Evolutionary conservation across 1,139 yeast genomes (phyloP).

Genomic region (Yamadazyma buinensis): DNA sequence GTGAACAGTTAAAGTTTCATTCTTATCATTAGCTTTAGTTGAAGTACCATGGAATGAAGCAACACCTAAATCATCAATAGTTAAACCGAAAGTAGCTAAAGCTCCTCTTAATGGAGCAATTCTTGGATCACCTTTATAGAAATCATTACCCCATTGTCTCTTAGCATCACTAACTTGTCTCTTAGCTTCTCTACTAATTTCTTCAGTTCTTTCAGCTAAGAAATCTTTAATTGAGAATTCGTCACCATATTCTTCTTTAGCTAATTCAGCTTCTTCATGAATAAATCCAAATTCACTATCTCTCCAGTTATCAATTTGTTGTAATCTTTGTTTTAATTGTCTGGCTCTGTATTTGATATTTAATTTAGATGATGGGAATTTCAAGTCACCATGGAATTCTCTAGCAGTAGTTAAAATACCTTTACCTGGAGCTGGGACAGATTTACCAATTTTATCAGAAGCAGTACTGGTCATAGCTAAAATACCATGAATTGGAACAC

Average conservation of each 20-base stretch:
- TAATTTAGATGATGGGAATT: slow-evolving; percentile 76
- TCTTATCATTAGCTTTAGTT: slow-evolving; percentile 96
- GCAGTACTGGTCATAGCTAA: slow-evolving; percentile 95
- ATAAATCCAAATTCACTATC: slow-evolving; percentile 68
- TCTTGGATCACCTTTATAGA: slow-evolving; percentile 86
- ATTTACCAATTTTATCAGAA: slow-evolving; percentile 96
- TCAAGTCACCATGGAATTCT: slow-evolving; percentile 81
- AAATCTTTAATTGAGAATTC: slow-evolving; percentile 51
- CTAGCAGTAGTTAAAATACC: slow-evolving; percentile 98
- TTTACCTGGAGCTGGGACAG: slow-evolving; percentile 99
- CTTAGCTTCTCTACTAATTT: slow-evolving; percentile 78
- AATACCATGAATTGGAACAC: slow-evolving; percentile 97
- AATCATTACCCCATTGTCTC: slow-evolving; percentile 93
- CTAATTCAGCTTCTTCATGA: slow-evolving; percentile 47
- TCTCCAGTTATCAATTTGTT: slow-evolving; percentile 80
- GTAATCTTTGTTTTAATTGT: slow-evolving; percentile 77
- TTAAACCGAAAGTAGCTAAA: slow-evolving; percentile 86
- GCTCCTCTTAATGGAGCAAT: slow-evolving; percentile 98
- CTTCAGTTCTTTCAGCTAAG: slow-evolving; percentile 82
- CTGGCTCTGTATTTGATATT: slow-evolving; percentile 92
- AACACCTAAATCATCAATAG: slow-evolving; percentile 92
- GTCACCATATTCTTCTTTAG: slow-evolving; percentile 65
- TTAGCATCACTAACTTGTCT: slow-evolving; percentile 88
- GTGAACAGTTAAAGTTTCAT: slow-evolving; percentile 88
- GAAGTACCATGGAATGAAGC: slow-evolving; percentile 99